Conservation (phyloP, 352 stramenopile species). For the Phytophthora agathidicida region DNA sequence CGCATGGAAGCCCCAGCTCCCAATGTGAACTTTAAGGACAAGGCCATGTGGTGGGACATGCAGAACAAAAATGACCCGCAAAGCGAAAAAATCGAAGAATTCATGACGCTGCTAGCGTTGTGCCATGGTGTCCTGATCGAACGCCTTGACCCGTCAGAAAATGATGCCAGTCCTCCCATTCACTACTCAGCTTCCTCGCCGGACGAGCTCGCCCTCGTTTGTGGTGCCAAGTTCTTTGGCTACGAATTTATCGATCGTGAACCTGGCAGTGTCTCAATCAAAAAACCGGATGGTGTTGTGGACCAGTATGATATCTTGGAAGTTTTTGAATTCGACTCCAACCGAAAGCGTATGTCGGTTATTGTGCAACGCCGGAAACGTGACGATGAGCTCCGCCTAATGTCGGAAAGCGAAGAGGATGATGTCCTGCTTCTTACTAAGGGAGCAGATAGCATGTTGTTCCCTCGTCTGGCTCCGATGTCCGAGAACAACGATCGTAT, state of each 20-base stretch:
- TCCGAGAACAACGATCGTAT: slow-evolving; percentile 49
- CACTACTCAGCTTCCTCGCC: slow-evolving; percentile 92
- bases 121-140: slow-evolving; percentile 98
- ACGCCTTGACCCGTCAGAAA: slow-evolving; percentile 49
- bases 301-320: slow-evolving; percentile 91
- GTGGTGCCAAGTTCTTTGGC: slow-evolving; percentile 86
- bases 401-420: slow-evolving; percentile 73
- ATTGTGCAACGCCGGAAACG: slow-evolving; percentile 77
- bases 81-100: slow-evolving; percentile 72
- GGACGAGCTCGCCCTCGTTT: slow-evolving; percentile 86
- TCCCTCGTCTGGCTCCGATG: slow-evolving; percentile 63
- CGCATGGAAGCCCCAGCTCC: slow-evolving; percentile 35
- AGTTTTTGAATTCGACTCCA: slow-evolving; percentile 94
- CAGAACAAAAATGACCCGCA: slow-evolving; percentile 39
- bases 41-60: slow-evolving; percentile 63
- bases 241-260: slow-evolving; percentile 83
- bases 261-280: slow-evolving; percentile 68
- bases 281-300: slow-evolving; percentile 58
- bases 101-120: slow-evolving; percentile 88
- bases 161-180: slow-evolving; percentile 31
- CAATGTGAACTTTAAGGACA: slow-evolving; percentile 88
- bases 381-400: slow-evolving; percentile 72
- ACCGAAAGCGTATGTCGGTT: slow-evolving; percentile 87
- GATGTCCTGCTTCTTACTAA: slow-evolving; percentile 82
- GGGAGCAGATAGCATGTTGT: slow-evolving; percentile 85